phyloP scores from a whole-genome alignment of 2,329 filamentous ascomycete species.

The Colletotrichum siamense region DNA sequence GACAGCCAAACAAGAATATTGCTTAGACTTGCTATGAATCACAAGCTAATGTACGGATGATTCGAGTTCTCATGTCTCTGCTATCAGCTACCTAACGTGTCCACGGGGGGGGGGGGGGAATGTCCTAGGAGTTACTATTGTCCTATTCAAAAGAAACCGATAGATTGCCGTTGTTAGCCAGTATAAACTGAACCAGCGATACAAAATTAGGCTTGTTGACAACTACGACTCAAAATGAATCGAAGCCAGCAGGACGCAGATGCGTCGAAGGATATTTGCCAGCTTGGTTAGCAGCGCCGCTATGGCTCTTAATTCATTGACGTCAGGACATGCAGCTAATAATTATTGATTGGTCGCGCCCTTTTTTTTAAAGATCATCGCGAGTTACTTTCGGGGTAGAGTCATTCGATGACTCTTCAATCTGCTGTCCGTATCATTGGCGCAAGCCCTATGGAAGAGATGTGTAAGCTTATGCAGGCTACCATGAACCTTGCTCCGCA shows the following conservation, averaged over 20 bases:
- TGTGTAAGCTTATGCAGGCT: background rate
- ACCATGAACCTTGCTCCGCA: background rate
- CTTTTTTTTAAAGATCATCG: background rate
- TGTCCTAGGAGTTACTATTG: background rate
- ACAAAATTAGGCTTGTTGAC: background rate
- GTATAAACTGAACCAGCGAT: background rate
- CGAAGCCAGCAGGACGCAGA: rapidly evolving
- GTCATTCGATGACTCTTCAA: background rate
- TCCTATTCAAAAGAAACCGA: rapidly evolving
- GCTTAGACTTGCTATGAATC: no score
- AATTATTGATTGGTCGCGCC: background rate
- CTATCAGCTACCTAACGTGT: background rate
- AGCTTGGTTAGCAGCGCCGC: background rate
- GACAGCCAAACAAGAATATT: no score
- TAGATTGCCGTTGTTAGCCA: rapidly evolving
- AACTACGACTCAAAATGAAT: background rate
- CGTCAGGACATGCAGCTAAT: background rate
- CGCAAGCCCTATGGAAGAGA: background rate
- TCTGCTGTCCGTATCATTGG: background rate
- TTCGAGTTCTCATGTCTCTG: background rate
- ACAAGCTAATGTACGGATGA: background rate
- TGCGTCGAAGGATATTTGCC: background rate
- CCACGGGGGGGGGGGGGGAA: background rate
- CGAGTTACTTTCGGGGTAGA: background rate
- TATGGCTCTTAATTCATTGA: background rate